Base-by-base conservation (phyloP, 2,329 filamentous ascomycete species). In the Cercospora brassicicola region DNA sequence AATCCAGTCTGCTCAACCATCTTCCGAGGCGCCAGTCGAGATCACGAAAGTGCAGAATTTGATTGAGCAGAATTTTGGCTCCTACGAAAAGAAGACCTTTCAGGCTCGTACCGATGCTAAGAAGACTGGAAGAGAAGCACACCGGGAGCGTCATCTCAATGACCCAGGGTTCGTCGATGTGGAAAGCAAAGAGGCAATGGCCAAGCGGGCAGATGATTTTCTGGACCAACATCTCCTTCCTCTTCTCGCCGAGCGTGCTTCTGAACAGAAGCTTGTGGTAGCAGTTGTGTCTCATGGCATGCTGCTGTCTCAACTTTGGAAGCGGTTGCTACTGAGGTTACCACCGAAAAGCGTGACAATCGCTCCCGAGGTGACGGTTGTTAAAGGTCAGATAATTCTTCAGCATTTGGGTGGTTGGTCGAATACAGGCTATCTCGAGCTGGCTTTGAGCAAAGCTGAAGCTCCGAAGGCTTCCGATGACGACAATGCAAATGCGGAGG, bases 261-360 rank as follows among this genome's bases (percentile, higher is more conserved):
- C 26, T n/a, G 28, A 65, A 20, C 18, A 31, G 15, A 60, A 48
- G 42, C 11, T 42, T 7, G 80, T 83, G 2, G 81, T 93, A 11
- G 89, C 88, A 1, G 81, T 96, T 13, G 90, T 96, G 3, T 90
- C 93, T 1, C 94, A 97, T 75, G 93, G 94, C 15, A 89, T 96
- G 69, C 88, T 96, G 48, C 85, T 97, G 2, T 88, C 87, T 2
- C 84, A 88, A 33, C 79, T 97, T 0, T 89, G 91, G 84, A 84
- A 85, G 65, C 83, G 85, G 11, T 78, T 96, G 13, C 80, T 90
- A 7, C 79, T 81, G 11, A 83, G 86, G 2, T 85, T 92, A 67
- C 79, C 81, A 2, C 74, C 79, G 11, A 79, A 78, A 57, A 84
- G 80, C 69, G 79, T 88, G 6, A 74, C 76, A 1, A 72, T 87